Conservation (phyloP, 1,284 basidiomycete species). For the Papiliotrema nemorosa region DNA sequence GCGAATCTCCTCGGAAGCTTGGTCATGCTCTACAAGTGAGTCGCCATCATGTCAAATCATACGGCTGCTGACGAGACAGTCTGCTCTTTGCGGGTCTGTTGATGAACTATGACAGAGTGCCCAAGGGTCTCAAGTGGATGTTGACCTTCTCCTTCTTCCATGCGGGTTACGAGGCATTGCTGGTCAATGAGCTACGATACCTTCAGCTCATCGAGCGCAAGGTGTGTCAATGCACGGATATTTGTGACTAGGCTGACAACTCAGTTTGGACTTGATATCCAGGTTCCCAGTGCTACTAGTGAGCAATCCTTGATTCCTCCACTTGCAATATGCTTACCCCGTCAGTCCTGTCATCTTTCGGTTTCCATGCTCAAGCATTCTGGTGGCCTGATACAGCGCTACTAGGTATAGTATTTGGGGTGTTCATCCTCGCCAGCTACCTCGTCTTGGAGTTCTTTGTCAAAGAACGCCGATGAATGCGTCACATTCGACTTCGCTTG, state of each 20-base stretch:
- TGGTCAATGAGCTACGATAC: conserved; percentile 92
- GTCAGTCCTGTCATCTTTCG: conserved; percentile 73
- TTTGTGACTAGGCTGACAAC: not conserved
- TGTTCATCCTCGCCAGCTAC: conserved; percentile 71
- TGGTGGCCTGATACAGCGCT: conserved; percentile 92
- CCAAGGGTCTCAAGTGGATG: conserved; percentile 71
- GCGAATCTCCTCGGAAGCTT: conserved; percentile 90
- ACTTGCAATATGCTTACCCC: not conserved
- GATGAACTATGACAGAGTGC: conserved; percentile 86
- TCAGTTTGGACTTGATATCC: conserved; percentile 89
- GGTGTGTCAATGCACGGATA: conserved; percentile 52
- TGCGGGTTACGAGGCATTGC: conserved; percentile 93
- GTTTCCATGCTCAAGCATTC: conserved; percentile 82
- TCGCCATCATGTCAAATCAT: conserved; percentile 14
- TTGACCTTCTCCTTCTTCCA: conserved; percentile 95
- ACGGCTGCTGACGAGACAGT: conserved; percentile 51
- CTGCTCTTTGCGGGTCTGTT: conserved; percentile 90
- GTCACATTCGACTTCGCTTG: not conserved
- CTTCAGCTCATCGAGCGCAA: conserved; percentile 86
- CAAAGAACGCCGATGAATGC: conserved; percentile 72
- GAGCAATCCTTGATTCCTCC: conserved; percentile 10
- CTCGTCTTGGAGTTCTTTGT: conserved; percentile 80
- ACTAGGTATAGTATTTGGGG: conserved; percentile 75
- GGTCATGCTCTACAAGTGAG: conserved; percentile 96
- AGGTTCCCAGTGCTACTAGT: conserved; percentile 86